Percentiles rank a stretch among this genome's conserved stretches.
These are phyloP conservation scores for Pythium vanterpoolii DNA, from an alignment of 352 stramenopile species.

Conservation along the genomic window DNA sequence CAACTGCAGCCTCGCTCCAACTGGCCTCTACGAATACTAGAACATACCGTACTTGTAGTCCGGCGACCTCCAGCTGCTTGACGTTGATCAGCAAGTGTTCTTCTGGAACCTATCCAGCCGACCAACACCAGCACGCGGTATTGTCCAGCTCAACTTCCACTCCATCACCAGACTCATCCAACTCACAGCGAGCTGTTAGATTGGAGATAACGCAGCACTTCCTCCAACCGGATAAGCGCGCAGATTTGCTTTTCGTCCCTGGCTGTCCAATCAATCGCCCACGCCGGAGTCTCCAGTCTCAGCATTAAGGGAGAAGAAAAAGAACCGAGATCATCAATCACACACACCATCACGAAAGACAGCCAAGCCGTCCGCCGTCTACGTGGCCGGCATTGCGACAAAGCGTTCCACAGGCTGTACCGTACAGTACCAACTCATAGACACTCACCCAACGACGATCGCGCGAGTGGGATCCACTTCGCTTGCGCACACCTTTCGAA, in stretches of 20 bases:
- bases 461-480: constrained; percentile 18
- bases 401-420: background rate
- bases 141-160: background rate
- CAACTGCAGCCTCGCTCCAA: background rate
- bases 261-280: constrained; percentile 5
- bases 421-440: background rate
- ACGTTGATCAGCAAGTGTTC: constrained; percentile 3
- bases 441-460: background rate
- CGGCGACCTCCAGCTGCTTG: background rate
- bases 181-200: too few relatives aligned
- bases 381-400: background rate
- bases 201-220: too few relatives aligned
- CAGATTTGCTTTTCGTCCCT: constrained; percentile 2
- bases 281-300: constrained; percentile 8
- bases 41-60: background rate
- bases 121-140: too few relatives aligned
- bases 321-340: background rate
- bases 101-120: background rate
- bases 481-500: constrained; percentile 13
- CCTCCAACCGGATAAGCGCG: constrained; percentile 1
- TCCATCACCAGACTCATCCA: too few relatives aligned
- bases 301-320: constrained; percentile 6
- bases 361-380: background rate
- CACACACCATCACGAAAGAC: background rate
- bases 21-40: constrained; percentile 11